Conservation (phyloP, 108 stramenopile species). For the Chaetoceros tenuissimus region DNA sequence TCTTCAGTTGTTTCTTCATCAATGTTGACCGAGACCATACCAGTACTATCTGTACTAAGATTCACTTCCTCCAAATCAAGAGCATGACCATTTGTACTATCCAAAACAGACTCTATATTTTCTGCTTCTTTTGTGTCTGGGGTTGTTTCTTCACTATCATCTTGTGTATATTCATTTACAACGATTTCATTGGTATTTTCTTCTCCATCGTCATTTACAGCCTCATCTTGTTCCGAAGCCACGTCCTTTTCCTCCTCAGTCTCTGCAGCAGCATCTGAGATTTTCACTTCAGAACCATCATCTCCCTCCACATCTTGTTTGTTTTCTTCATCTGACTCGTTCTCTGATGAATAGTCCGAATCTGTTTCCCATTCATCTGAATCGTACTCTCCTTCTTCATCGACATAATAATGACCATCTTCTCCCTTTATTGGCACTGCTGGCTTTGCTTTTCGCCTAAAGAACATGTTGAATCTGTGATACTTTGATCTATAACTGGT, state of each 20-base stretch:
- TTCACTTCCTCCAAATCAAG: neutral
- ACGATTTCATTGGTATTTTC: neutral
- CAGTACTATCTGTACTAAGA: neutral
- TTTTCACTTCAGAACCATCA: neutral
- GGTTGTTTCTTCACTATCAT: neutral
- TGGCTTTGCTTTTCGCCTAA: neutral
- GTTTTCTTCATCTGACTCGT: neutral
- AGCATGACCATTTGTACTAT: neutral
- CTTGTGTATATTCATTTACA: neutral
- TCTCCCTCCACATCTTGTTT: constrained; percentile 3
- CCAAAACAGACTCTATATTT: neutral
- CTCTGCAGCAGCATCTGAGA: neutral
- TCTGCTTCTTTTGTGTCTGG: neutral
- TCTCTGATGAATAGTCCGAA: neutral
- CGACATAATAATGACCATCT: neutral
- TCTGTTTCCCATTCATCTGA: neutral
- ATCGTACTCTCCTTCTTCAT: neutral
- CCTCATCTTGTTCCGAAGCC: neutral
- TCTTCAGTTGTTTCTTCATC: neutral
- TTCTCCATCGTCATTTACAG: neutral
- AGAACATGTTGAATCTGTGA: neutral
- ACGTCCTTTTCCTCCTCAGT: neutral
- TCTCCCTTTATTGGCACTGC: neutral
- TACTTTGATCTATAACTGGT: neutral
- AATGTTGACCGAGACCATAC: constrained; percentile 14